Base-by-base conservation (phyloP, 441 rosid species). In the Erodium texanum region DNA sequence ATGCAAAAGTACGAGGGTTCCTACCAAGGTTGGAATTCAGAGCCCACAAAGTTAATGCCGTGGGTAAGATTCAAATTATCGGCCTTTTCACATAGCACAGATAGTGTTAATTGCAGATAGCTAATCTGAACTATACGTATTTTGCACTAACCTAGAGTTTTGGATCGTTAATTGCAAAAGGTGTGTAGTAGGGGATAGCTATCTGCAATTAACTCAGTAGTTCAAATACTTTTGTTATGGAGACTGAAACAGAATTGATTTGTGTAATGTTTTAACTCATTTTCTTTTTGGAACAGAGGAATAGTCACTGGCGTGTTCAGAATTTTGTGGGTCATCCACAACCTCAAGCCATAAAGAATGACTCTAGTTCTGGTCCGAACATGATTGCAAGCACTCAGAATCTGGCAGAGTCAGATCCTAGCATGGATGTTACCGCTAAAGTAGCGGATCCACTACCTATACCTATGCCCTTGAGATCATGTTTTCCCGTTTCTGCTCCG, bases 241-340 rank as follows among this genome's bases (percentile, higher is more conserved):
- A 1, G 29, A 27, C 29, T 27, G 29, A 4, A 4, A 27, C 29
- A 32, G 36, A 32, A 32, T 32, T 32, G 36, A 32, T 32, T 32
- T 7, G 5, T 32, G 6, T 32, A 32, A 4, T 32, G 6, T 32
- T 32, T 32, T 7, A 32, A 32, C 36, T 32, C 36, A 32, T 32
- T 8, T 62, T 16, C 27, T 70, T 24, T 64, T 77, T 81, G 68
- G 72, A 77, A 75, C 85, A 94, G 99, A 87, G 97, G 77, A 94
- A 91, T 72, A 89, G 88, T 82, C 98, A 91, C 69, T 94, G 99
- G 99, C 92, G 89, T 12, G 86, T 74, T 73, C 95, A 86, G 77
- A 85, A 78, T 78, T 80, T 85, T 74, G 82, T 36, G 3, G 82
- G 89, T 64, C 90, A 84, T 32, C 86, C 85, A 1, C 63, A 58